Percentiles rank a stretch among this genome's conserved stretches.
Conservation (phyloP, 768 basidiomycete genomes). For the Macrolepiota fuliginosa region DNA sequence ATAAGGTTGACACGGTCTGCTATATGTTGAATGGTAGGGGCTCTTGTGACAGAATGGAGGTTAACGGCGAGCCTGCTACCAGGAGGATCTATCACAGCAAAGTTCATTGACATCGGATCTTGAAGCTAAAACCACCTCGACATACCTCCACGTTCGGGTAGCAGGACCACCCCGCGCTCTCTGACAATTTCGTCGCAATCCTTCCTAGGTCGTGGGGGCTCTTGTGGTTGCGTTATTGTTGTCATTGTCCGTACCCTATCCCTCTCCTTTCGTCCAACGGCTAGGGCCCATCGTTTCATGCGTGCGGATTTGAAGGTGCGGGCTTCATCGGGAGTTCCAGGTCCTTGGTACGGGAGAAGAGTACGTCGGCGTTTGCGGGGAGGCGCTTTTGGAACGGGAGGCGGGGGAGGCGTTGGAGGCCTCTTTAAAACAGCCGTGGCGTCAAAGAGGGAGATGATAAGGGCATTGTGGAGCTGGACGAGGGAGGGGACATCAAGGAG, state of each 20-base stretch:
- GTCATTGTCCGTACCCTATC: conserved; percentile 61
- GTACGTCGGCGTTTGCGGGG: conserved; percentile 69
- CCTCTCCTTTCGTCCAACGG: conserved; percentile 70
- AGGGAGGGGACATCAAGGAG: conserved; percentile 7
- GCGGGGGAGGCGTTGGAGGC: conserved; percentile 63
- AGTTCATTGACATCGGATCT: not conserved
- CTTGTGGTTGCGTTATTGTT: conserved; percentile 34
- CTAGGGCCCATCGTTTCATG: conserved; percentile 73
- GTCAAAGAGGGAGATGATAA: conserved; percentile 82
- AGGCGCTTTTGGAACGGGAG: conserved; percentile 56
- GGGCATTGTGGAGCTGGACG: conserved; percentile 82
- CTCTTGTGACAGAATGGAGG: conserved; percentile 70
- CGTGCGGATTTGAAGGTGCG: conserved; percentile 58
- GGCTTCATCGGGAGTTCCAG: conserved; percentile 48
- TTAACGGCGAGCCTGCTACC: conserved; percentile 72
- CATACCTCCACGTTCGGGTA: conserved; percentile 67
- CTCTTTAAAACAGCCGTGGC: conserved; percentile 68
- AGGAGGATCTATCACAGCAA: conserved; percentile 49
- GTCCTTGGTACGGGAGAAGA: conserved; percentile 71
- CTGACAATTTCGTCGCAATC: conserved; percentile 66
- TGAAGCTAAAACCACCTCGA: not conserved
- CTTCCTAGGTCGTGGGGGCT: conserved; percentile 42
- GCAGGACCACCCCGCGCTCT: conserved; percentile 65
- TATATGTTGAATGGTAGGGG: conserved; percentile 74
- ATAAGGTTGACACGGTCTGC: conserved; percentile 79